Conservation (phyloP, 139 green algal genomes). For the Axilococcus clingmanii region DNA sequence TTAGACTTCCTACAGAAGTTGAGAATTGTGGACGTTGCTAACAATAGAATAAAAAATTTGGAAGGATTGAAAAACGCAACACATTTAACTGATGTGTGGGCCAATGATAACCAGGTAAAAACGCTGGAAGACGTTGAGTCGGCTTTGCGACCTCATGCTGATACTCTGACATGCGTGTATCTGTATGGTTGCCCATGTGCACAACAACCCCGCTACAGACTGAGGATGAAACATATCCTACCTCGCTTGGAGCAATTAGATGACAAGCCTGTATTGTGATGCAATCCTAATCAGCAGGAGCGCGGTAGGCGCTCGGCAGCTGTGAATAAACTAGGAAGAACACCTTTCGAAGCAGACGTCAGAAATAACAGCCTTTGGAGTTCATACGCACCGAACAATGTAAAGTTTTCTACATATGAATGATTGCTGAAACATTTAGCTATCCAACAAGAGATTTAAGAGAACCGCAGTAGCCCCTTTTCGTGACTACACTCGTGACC, state of each 20-base stretch:
- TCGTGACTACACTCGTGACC: no score
- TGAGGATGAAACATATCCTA: constrained; percentile 41
- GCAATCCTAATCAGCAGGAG: no score
- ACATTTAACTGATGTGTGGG: constrained; percentile 76
- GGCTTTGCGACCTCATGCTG: constrained; percentile 22
- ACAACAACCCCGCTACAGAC: constrained; percentile 37
- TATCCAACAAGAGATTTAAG: no score
- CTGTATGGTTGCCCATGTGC: constrained; percentile 67
- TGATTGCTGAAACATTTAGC: no score
- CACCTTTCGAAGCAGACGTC: no score
- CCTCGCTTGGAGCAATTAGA: constrained; percentile 77
- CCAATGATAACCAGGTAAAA: constrained; percentile 81
- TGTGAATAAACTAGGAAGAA: no score
- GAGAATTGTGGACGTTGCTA: constrained; percentile 73
- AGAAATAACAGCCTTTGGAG: background rate
- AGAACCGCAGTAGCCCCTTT: no score
- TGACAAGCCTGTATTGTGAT: constrained; percentile 28
- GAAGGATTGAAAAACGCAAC: constrained; percentile 23
- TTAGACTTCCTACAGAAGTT: constrained; percentile 48
- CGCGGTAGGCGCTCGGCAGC: no score
- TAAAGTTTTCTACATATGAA: no score
- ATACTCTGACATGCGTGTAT: constrained; percentile 71
- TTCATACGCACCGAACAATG: no score
- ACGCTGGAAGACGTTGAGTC: constrained; percentile 44
- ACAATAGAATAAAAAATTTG: constrained; percentile 53